Evolutionary conservation across 371 early-diverging fungal species (phyloP), one percentile per base, ranked within the genome.

Genomic region (Fennellomyces sp.): DNA sequence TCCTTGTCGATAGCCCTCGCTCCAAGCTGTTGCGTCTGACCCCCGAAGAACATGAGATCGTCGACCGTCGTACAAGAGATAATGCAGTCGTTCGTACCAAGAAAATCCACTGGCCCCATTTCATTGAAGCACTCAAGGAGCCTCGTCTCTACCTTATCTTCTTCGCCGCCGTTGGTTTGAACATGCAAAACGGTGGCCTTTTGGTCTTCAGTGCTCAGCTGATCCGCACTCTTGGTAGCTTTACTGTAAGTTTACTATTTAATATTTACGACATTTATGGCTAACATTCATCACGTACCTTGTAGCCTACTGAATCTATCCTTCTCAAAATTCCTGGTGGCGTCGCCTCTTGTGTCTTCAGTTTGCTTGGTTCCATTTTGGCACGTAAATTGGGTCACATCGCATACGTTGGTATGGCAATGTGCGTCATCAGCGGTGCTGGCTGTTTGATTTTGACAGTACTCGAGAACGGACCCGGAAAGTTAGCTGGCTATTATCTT

Each of bases 181-280:
- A 60, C n/a, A 54, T 76, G 28, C 68, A 68, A 31, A 72, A 70
- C 42, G 73, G 76, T 41, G 80, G 71, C 27, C 25, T 76, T 30
- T 38, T 72, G 2, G 67, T 65, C 0, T 80, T 70, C 42, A 66
- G 68, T 56, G 66, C 76, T 19, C 57, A 68, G 15, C 48, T 79
- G 15, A 66, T 76, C 2, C 27, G 63, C 38, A 61, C 63, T 0
- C 56, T 79, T 23, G 76, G 74, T 2, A 48, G 42, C 13, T 79
- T 75, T 38, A 68, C 72, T 10, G 76, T 75, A 71, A 69, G 70
- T 31, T 4, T 28, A 10, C 21, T 13, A 21, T 45, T 45, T 45
- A 26, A n/a, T 64, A 51, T 56, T 11, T 45, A 28, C 33, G 5
- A 13, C n/a, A n/a, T n/a, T n/a, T n/a, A n/a, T n/a, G n/a, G n/a